phyloP scores from a whole-genome alignment of 2,329 filamentous ascomycete genomes.

The Microdochium bolleyi region DNA sequence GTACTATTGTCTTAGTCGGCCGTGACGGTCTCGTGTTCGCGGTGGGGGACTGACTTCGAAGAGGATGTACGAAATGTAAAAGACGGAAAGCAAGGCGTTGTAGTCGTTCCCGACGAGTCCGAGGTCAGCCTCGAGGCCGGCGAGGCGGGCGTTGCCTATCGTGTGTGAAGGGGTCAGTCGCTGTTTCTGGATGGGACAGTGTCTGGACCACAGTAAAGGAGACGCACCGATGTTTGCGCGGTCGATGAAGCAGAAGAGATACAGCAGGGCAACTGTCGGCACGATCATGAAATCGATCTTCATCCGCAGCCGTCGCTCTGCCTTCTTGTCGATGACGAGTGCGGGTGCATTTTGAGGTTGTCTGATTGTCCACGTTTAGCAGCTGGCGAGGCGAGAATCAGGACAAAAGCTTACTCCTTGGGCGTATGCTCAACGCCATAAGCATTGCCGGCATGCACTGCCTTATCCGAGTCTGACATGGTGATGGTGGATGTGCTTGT shows the following conservation, averaged over 20 bases:
- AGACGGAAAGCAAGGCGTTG: slow-evolving; percentile 51
- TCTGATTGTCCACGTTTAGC: neutral
- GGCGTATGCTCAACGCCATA: neutral
- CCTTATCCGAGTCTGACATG: neutral
- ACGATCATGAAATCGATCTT: slow-evolving; percentile 62
- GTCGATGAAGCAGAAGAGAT: slow-evolving; percentile 69
- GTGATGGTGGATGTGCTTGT: neutral
- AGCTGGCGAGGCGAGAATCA: neutral
- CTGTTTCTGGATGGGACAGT: too few relatives aligned
- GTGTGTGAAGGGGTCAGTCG: neutral
- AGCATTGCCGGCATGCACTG: neutral
- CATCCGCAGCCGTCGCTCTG: slow-evolving; percentile 47
- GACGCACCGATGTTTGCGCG: slow-evolving; percentile 61
- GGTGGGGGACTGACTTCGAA: slow-evolving; percentile 31
- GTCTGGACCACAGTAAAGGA: neutral
- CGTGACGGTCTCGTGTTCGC: too few relatives aligned
- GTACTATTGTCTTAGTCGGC: too few relatives aligned
- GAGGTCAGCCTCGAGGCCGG: slow-evolving; percentile 49
- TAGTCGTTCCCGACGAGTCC: slow-evolving; percentile 48
- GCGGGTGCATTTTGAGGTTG: neutral
- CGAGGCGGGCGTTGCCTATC: slow-evolving; percentile 50
- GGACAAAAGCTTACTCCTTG: neutral
- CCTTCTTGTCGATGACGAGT: slow-evolving; percentile 36
- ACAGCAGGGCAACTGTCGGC: slow-evolving; percentile 58
- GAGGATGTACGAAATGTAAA: slow-evolving; percentile 58